A percentile compares a stretch with the other conserved stretches of the same genome.
Conservation (phyloP, 495 filamentous ascomycete species). For the Terfezia boudieri region DNA sequence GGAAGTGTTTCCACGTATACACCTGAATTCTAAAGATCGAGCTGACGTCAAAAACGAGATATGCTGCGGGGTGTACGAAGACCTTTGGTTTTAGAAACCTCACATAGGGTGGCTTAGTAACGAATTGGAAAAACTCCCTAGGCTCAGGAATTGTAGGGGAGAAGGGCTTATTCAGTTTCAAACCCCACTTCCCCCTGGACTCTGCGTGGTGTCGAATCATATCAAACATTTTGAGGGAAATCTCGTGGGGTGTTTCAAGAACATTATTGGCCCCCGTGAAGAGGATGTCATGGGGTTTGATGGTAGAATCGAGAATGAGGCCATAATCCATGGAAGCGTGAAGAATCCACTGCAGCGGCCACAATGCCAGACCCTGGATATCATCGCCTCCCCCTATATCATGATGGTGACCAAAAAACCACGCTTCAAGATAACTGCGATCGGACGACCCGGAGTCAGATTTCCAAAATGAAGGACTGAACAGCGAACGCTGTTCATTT, state of each 20-base stretch:
- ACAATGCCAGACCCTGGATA: constrained; percentile 8
- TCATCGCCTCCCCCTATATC: constrained; percentile 8
- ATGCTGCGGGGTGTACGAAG: constrained; percentile 9
- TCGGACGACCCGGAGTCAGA: constrained; percentile 1
- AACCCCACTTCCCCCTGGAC: neutral
- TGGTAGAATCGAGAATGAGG: constrained; percentile 3
- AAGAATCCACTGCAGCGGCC: constrained; percentile 13
- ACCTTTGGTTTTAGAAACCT: constrained; percentile 2
- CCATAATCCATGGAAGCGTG: constrained; percentile 2
- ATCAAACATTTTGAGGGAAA: constrained; percentile 7
- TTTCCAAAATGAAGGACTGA: constrained; percentile 8
- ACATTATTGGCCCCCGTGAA: constrained; percentile 5
- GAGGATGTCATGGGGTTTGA: constrained; percentile 2
- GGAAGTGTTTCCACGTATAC: constrained; percentile 7
- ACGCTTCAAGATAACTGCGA: constrained; percentile 9
- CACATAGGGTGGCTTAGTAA: constrained; percentile 5
- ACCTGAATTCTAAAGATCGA: constrained; percentile 4
- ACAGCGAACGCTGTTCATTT: constrained; percentile 8
- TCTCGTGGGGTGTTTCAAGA: constrained; percentile 6
- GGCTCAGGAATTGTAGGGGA: constrained; percentile 1
- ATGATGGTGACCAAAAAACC: constrained; percentile 13
- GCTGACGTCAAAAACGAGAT: constrained; percentile 9
- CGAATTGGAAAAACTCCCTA: neutral
- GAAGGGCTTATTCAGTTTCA: constrained; percentile 5
- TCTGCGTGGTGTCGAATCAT: constrained; percentile 3